Evolutionary conservation across 2,329 filamentous ascomycete genomes (phyloP).

Genomic region (Zymoseptoria pseudotritici): DNA sequence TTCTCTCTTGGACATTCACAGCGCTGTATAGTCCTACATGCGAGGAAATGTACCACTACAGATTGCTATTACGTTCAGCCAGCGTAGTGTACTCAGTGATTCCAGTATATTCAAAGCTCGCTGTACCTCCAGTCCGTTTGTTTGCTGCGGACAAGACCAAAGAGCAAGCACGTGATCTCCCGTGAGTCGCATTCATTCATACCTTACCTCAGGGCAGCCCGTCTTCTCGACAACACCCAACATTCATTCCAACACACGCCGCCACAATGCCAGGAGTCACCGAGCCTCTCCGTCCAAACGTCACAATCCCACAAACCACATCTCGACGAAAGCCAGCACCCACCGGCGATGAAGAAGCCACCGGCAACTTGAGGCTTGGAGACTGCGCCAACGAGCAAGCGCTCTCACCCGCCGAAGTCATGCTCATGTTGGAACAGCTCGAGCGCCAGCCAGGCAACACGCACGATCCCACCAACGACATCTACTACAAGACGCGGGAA

Average conservation of each 20-base stretch:
- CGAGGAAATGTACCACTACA: background rate
- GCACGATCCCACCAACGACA: conserved; percentile 45
- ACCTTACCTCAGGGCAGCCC: background rate
- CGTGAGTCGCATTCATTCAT: too few relatives aligned
- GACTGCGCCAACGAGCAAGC: conserved; percentile 91
- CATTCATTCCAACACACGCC: background rate
- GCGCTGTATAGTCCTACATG: background rate
- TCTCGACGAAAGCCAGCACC: conserved; percentile 59
- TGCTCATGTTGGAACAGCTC: conserved; percentile 84
- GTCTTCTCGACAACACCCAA: conserved; percentile 1
- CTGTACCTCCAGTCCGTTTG: background rate
- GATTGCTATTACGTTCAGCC: background rate
- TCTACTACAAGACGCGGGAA: conserved; percentile 47
- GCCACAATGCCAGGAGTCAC: conserved; percentile 25
- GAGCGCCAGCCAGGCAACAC: conserved; percentile 39
- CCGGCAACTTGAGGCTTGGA: conserved; percentile 72
- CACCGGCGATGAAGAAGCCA: conserved; percentile 81
- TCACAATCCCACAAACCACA: conserved; percentile 18
- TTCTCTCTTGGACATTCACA: background rate
- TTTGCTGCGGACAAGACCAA: background rate
- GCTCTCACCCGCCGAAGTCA: conserved; percentile 83
- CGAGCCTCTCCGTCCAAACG: conserved; percentile 4
- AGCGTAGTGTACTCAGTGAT: too few relatives aligned
- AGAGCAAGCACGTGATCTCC: too few relatives aligned
- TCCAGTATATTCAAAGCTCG: background rate